These are phyloP conservation scores for Erysimum cheiranthoides DNA, from an alignment of 345 rosid genomes.

Conservation along the genomic window DNA sequence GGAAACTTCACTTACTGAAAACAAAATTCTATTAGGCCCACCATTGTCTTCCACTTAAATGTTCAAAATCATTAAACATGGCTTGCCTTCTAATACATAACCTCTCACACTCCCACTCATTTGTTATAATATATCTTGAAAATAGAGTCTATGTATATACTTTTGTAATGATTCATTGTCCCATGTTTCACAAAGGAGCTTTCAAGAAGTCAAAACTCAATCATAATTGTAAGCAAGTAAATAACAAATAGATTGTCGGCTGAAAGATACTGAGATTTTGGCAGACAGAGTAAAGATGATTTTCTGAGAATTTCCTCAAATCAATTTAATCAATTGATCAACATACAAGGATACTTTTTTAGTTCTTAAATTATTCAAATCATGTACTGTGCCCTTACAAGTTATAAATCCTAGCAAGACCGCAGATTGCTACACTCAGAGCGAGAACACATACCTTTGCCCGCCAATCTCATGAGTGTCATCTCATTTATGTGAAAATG, in stretches of 20 bases:
- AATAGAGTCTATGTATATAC: conserved; percentile 16
- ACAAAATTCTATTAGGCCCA: conserved; percentile 18
- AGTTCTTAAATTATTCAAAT: conserved; percentile 36
- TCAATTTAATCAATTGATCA: conserved; percentile 40
- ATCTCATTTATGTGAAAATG: conserved; percentile 13
- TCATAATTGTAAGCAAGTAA: conserved; percentile 10
- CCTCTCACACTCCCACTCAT: conserved; percentile 6
- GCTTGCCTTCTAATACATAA: conserved; percentile 17
- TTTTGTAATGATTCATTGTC: conserved; percentile 24
- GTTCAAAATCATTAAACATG: conserved; percentile 22
- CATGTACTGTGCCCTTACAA: conserved; percentile 35
- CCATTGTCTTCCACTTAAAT: conserved; percentile 18
- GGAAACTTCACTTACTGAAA: conserved; percentile 15
- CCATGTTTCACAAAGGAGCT: conserved; percentile 16
- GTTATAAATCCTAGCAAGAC: conserved; percentile 28
- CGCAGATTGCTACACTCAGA: conserved; percentile 17
- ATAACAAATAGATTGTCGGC: conserved; percentile 3
- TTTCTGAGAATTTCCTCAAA: background rate
- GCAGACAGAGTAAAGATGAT: background rate
- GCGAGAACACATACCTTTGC: conserved; percentile 20
- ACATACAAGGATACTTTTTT: background rate
- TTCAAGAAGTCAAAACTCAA: conserved; percentile 26
- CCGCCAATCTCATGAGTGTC: background rate
- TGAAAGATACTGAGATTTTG: conserved; percentile 1
- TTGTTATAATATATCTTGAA: background rate